phyloP scores from a whole-genome alignment of 257 asterid species.

The Vinca minor region DNA sequence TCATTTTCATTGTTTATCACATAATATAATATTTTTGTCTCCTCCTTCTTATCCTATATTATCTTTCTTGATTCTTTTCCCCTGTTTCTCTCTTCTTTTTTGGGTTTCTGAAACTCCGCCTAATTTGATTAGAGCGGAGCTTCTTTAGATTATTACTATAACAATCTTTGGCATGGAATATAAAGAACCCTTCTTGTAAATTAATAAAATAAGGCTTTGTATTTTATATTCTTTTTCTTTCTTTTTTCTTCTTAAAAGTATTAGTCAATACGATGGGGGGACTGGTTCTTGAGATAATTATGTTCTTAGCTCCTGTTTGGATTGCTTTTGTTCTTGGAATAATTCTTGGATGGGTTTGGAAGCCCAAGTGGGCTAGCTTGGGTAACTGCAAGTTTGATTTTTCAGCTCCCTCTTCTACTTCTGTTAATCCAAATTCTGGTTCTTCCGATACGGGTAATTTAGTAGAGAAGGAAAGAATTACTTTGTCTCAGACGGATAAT shows the following conservation, averaged over 20 bases:
- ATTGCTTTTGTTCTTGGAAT: constrained; percentile 67
- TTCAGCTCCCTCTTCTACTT: constrained; percentile 47
- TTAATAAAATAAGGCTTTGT: neutral
- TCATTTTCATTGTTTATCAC: constrained; percentile 32
- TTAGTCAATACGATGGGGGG: constrained; percentile 52
- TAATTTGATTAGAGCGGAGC: neutral
- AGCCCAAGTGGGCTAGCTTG: constrained; percentile 68
- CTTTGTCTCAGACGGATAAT: constrained; percentile 13
- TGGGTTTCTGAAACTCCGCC: constrained; percentile 6
- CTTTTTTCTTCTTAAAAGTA: constrained; percentile 14
- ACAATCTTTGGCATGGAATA: neutral
- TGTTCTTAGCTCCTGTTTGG: constrained; percentile 68
- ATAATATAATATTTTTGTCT: neutral
- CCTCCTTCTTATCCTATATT: neutral
- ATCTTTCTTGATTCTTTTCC: constrained; percentile 1
- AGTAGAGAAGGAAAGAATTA: constrained; percentile 25
- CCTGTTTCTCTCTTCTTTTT: neutral
- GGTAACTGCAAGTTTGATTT: constrained; percentile 46
- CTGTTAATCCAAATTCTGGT: constrained; percentile 17
- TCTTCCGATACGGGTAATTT: constrained; percentile 16
- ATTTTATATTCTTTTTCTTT: neutral
- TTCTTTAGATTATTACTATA: neutral
- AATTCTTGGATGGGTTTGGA: constrained; percentile 87
- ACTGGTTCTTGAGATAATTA: constrained; percentile 41
- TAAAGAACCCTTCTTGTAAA: neutral